Base-by-base conservation (phyloP, 345 rosid species). In the Punica granatum region DNA sequence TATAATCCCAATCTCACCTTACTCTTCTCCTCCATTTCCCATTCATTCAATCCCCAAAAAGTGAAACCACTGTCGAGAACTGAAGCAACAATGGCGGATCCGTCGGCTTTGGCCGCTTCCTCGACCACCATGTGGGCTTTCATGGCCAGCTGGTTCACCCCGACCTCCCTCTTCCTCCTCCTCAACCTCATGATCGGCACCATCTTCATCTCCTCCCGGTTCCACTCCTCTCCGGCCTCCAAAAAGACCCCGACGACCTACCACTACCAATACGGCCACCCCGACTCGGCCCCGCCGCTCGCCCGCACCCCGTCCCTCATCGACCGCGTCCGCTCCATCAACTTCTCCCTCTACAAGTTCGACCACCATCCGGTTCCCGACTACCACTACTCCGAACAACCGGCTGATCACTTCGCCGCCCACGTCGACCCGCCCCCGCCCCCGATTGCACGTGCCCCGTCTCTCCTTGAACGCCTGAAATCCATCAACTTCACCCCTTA, bases 171-270 rank as follows among this genome's bases (percentile, higher is more conserved):
- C 37, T 88, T 90, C 74, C 70, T 90, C 69, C 53, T 88, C 26
- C 71, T 90, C 70, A 90, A 90, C 67, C 74, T 90, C 49, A 69
- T 83, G 71, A 85, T 90, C 65, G 92, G 82, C 64, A 83, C 89
- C 70, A 81, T 88, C 68, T 68, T 66, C 25, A 44, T 90, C 67
- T 75, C 69, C 28, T 81, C 94, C 63, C 81, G 81, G 1, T 72
- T 78, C 41, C 73, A 73, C 68, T 70, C 81, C 70, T 68, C 33
- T 15, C 12, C 75, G 67, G 39, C 72, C 25, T 11, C 41, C 41
- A 11, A 37, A 61, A 65, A 1, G 60, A 69, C 62, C 64, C 72
- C 67, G 19, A 66, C 7, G 51, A 67, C 65, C 30, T 49, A 34
- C 34, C 54, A 70, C 3, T 65, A 43, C 43, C 75, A 46, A 35